Percentiles rank a stretch among this genome's conserved stretches.
These are phyloP conservation scores for Albatrellus sp. DNA, from an alignment of 1,284 basidiomycete species.

Conservation along the genomic window DNA sequence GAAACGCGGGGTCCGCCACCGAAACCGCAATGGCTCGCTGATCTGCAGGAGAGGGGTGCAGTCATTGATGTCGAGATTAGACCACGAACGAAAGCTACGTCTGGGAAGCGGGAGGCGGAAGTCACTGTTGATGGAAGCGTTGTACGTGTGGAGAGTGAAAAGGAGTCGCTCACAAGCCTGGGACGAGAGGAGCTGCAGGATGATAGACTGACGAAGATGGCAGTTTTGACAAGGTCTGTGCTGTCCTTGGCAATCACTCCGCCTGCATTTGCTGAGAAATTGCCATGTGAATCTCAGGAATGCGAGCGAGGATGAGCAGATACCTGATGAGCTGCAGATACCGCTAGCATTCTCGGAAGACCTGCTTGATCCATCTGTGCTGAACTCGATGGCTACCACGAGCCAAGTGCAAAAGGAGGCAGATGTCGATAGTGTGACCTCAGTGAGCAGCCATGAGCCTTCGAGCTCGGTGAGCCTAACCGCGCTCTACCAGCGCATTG, in stretches of 20 bases:
- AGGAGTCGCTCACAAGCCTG: slow-evolving; percentile 53
- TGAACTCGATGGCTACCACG: slow-evolving; percentile 15
- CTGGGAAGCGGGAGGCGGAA: slow-evolving; percentile 9
- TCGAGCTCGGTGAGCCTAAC: slow-evolving; percentile 16
- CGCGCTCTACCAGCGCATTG: slow-evolving; percentile 3
- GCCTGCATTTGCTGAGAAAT: neutral
- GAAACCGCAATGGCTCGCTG: slow-evolving; percentile 65
- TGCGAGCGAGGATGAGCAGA: slow-evolving; percentile 34
- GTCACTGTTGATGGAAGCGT: slow-evolving; percentile 43
- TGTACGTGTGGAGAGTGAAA: slow-evolving; percentile 57
- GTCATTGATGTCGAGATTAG: slow-evolving; percentile 49
- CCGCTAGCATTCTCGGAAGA: slow-evolving; percentile 53
- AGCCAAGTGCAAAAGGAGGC: slow-evolving; percentile 18
- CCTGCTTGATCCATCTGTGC: slow-evolving; percentile 32
- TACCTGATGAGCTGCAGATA: slow-evolving; percentile 49
- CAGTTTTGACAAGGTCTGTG: slow-evolving; percentile 49
- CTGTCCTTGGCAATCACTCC: neutral
- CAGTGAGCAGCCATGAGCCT: slow-evolving; percentile 16
- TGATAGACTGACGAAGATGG: slow-evolving; percentile 48
- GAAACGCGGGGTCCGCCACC: slow-evolving; percentile 50
- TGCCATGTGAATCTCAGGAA: slow-evolving; percentile 11
- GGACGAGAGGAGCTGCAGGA: slow-evolving; percentile 66
- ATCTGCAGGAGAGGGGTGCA: slow-evolving; percentile 57
- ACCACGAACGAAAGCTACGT: slow-evolving; percentile 19
- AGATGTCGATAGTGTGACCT: slow-evolving; percentile 18